A percentile compares a stretch with the other conserved stretches of the same genome.
Evolutionary conservation across 345 rosid species (phyloP).

Genomic region (Brassica rapa): DNA sequence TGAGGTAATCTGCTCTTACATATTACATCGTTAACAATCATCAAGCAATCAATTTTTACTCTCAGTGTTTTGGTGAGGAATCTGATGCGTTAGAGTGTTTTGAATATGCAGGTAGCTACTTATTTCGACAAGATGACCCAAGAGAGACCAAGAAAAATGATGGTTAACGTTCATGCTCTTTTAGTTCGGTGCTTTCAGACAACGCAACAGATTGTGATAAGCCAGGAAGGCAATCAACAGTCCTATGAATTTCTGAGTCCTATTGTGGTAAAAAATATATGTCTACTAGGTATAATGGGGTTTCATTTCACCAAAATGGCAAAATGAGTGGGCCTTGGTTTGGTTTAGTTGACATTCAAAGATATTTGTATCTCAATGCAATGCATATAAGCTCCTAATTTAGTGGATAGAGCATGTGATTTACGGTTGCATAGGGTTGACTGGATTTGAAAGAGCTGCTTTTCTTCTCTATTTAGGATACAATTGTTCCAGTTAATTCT

Average conservation of each 20-base stretch:
- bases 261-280: not conserved
- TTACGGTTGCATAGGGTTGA: conserved; percentile 3
- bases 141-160: conserved; percentile 20
- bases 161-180: conserved; percentile 47
- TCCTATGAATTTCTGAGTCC: conserved; percentile 19
- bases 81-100: not conserved
- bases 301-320: conserved; percentile 14
- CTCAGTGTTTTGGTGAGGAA: not conserved
- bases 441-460: conserved; percentile 12
- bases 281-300: conserved; percentile 2
- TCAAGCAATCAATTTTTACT: not conserved
- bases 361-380: conserved; percentile 39
- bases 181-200: conserved; percentile 8
- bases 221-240: conserved; percentile 35
- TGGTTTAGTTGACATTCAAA: not conserved
- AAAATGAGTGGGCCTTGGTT: not conserved
- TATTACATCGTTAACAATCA: not conserved
- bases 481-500: not conserved
- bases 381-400: conserved; percentile 54
- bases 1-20: not conserved
- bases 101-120: not conserved
- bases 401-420: conserved; percentile 3
- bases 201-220: conserved; percentile 37
- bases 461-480: conserved; percentile 44
- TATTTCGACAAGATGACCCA: conserved; percentile 35